Base-by-base conservation (phyloP, 768 basidiomycete genomes). In the Vararia minispora region DNA sequence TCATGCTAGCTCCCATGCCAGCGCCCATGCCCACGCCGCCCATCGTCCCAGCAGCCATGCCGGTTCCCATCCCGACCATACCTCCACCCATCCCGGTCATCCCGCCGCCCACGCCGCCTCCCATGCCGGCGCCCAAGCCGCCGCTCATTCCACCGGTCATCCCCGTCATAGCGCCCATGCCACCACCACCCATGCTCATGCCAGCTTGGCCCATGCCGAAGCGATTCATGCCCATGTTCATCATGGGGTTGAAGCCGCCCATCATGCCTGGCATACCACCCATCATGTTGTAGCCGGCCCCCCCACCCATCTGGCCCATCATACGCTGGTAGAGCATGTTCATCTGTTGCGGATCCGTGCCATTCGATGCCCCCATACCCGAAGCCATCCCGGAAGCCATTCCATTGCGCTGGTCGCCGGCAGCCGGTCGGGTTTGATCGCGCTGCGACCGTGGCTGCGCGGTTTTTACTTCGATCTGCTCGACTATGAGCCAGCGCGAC, bases 391-490 rank as follows among this genome's bases (percentile, higher is more conserved):
- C 5, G 42, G 42, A 49, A 21, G 58, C 54, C 37, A 51, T 53
- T 35, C 41, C 54, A 37, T 44, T 52, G 30, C 31, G 45, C 39
- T 33, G 53, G 42, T 42, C 35, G 47, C 33, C 41, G 29, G n/a
- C 44, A 31, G 8, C 34, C 13, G 17, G 30, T 16, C 39, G 45
- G 33, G 52, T 50, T 74, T 66, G 69, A 57, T 86, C 77, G 25
- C 83, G 74, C 52, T 84, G 81, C 52, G 77, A 82, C 31, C 90
- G 74, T 3, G 92, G 91, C 56, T 95, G 91, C 1, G 94, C 95
- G 32, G 90, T 72, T 61, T 97, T 98, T 32, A 98, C 91, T 55
- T 98, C 95, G 50, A 99, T 92, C 94, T 97, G 43, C 25, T 21
- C 3, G 14, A 29, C 18, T 10, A 35, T 32, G 12, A 28, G 13